These are phyloP conservation scores for Piedraia hortae DNA, from an alignment of 2,329 filamentous ascomycete genomes.

Conservation along the genomic window DNA sequence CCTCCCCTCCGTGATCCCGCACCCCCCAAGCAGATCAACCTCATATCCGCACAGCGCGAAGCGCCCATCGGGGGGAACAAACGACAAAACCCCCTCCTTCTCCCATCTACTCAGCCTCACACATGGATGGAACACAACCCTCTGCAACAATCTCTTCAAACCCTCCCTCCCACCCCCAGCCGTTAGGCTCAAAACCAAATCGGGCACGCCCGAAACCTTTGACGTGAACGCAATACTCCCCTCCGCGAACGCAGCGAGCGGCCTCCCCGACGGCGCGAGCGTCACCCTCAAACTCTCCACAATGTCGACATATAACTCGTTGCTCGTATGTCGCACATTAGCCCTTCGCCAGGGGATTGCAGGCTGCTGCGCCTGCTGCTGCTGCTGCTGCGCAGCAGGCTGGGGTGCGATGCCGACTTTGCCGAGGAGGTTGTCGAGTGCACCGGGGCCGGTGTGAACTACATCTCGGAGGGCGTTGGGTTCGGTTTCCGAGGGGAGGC, in stretches of 20 bases:
- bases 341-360: conserved; percentile 68
- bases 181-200: conserved; percentile 56
- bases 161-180: conserved; percentile 33
- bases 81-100: conserved; percentile 73
- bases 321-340: conserved; percentile 85
- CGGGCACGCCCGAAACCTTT: conserved; percentile 82
- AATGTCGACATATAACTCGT: conserved; percentile 89
- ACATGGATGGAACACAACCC: conserved; percentile 90
- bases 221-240: conserved; percentile 86
- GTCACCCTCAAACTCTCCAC: conserved; percentile 74
- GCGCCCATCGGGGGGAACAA: conserved; percentile 78
- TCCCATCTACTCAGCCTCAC: conserved; percentile 77
- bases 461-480: conserved; percentile 75
- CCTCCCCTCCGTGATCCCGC: too few species aligned
- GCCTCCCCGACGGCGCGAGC: conserved; percentile 66
- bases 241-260: conserved; percentile 63
- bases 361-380: conserved; percentile 12
- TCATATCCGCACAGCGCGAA: conserved; percentile 90
- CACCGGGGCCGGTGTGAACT: conserved; percentile 60
- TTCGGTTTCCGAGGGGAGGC: conserved; percentile 70
- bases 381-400: too few species aligned
- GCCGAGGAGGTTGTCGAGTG: conserved; percentile 67
- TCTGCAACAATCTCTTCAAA: conserved; percentile 34
- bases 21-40: conserved; percentile 63
- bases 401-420: conserved; percentile 52